Conservation (phyloP, 495 filamentous ascomycete genomes). For the Bacidia rubella region DNA sequence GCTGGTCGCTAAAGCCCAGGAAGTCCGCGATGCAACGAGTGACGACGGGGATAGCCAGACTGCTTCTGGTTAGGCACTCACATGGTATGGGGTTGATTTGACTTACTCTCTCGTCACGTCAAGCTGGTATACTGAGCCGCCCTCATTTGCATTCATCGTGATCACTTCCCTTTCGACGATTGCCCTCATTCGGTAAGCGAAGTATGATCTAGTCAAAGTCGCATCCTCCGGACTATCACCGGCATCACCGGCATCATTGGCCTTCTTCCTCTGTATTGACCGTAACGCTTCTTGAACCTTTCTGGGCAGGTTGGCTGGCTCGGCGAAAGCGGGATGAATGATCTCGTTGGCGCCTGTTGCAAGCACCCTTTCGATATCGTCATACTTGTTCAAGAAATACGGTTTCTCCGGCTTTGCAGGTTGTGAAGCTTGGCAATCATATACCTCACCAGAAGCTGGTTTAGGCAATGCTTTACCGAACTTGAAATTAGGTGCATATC, state of each 20-base stretch:
- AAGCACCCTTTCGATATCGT: slow-evolving; percentile 9
- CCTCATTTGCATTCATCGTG: slow-evolving; percentile 2
- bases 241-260: slow-evolving; percentile 1
- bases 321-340: slow-evolving; percentile 12
- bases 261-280: not conserved
- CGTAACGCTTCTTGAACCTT: slow-evolving; percentile 9
- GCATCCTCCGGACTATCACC: not conserved
- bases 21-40: slow-evolving; percentile 16
- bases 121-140: slow-evolving; percentile 11
- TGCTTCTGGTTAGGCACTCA: not conserved
- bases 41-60: slow-evolving; percentile 17
- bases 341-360: slow-evolving; percentile 2
- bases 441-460: not conserved
- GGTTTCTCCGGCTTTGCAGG: slow-evolving; percentile 12
- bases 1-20: slow-evolving; percentile 13
- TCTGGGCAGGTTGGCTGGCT: slow-evolving; percentile 7
- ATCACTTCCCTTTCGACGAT: not conserved
- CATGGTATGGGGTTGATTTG: not conserved
- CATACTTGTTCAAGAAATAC: slow-evolving; percentile 10
- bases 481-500: not conserved
- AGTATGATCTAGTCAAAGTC: not conserved
- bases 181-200: not conserved
- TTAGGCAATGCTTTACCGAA: not conserved
- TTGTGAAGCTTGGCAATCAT: not conserved
- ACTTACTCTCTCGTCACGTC: slow-evolving; percentile 19